These are phyloP conservation scores for Senecio squalidus DNA, from an alignment of 140 eudicot species.

Conservation along the genomic window DNA sequence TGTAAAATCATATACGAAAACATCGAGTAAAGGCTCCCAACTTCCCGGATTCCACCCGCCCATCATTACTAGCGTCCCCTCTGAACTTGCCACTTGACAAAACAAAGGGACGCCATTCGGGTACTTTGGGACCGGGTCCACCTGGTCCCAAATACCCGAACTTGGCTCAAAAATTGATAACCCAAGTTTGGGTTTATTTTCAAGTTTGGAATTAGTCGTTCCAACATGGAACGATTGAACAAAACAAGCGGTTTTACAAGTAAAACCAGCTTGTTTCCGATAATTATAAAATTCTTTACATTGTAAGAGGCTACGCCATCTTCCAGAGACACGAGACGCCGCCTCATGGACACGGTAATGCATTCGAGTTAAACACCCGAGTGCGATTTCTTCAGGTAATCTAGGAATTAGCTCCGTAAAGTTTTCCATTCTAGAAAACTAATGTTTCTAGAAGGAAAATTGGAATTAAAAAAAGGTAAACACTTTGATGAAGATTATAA, in stretches of 20 bases:
- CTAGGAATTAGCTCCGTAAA: slow-evolving; percentile 63
- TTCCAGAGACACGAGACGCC: slow-evolving; percentile 51
- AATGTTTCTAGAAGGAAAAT: slow-evolving; percentile 22
- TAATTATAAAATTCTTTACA: slow-evolving; percentile 49
- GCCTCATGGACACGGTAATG: slow-evolving; percentile 50
- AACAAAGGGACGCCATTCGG: slow-evolving; percentile 65
- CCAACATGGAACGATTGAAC: slow-evolving; percentile 46
- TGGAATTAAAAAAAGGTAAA: not conserved
- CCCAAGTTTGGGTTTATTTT: slow-evolving; percentile 44
- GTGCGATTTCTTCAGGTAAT: slow-evolving; percentile 73
- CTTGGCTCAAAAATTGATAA: slow-evolving; percentile 53
- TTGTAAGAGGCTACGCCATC: slow-evolving; percentile 55
- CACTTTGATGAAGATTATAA: not conserved
- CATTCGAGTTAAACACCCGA: slow-evolving; percentile 68
- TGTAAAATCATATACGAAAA: slow-evolving; percentile 68
- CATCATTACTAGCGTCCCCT: slow-evolving; percentile 67
- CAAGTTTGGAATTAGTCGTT: slow-evolving; percentile 24
- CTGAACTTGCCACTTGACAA: slow-evolving; percentile 65
- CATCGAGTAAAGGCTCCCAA: slow-evolving; percentile 66
- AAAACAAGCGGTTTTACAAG: slow-evolving; percentile 52
- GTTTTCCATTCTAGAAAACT: slow-evolving; percentile 13
- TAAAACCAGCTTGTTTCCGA: slow-evolving; percentile 45
- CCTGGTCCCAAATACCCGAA: slow-evolving; percentile 39
- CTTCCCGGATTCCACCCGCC: slow-evolving; percentile 85
- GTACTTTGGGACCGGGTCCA: slow-evolving; percentile 62